Base-by-base conservation (phyloP, 371 early-diverging fungal species). In the Mucor piriformis region DNA sequence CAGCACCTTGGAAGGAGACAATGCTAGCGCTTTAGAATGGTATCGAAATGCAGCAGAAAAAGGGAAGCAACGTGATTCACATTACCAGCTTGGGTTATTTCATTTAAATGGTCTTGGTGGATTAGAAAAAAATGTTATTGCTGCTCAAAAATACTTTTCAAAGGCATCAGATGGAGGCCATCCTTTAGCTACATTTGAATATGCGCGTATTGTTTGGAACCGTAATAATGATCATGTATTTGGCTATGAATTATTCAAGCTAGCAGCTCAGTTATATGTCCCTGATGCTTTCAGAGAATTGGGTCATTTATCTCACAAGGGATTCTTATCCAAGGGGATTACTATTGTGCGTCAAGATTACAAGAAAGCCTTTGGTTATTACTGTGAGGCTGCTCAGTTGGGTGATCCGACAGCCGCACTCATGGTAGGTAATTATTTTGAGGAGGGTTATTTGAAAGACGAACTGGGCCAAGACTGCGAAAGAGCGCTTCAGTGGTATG, bases 151-250 rank as follows among this genome's bases (percentile, higher is more conserved):
- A 29, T 71, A 77, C 27, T 59, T 77, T 24, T 38, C 56, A 5
- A 66, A 69, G 55, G 76, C 79, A 2, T 58, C 62, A 8, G 54
- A 65, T 4, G 63, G 65, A 40, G 72, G 69, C 6, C 73, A 78
- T 42, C 33, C 66, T 2, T 46, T 54, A 24, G 75, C 79, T 13
- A 65, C 54, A 4, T 71, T 57, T 35, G 67, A 69, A 13, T 47
- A 73, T 3, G 79, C 56, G 0, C 56, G 60, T 0, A 63, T 72
- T 10, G 53, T 70, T 6, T 77, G 74, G 74, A 52, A 54, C 6
- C 54, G 64, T 33, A 56, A 65, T 6, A 40, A 60, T 25, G 55
- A 50, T 24, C 10, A 57, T 40, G n/a, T 55, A 21, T 40, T 50
- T 37, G 62, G 51, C 7, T 57, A 65, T 47, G 62, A 61, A 18